These are phyloP conservation scores for Dimocarpus longan DNA, from an alignment of 345 rosid species.

Conservation along the genomic window DNA sequence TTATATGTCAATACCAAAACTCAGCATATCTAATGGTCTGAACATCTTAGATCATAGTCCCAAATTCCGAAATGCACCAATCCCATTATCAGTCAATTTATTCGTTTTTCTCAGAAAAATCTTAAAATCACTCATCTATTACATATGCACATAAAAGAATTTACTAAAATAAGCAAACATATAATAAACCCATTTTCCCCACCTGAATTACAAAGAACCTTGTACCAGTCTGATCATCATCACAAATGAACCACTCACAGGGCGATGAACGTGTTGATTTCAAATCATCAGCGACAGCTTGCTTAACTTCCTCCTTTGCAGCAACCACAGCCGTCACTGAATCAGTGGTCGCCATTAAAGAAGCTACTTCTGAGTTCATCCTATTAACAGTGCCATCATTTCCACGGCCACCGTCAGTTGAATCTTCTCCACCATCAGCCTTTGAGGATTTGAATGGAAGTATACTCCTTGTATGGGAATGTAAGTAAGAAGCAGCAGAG, in stretches of 20 bases:
- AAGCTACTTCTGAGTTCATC: conserved; percentile 54
- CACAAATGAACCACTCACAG: conserved; percentile 97
- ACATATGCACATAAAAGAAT: background rate
- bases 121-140: background rate
- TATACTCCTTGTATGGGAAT: conserved; percentile 62
- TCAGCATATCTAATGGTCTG: background rate
- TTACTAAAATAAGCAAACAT: background rate
- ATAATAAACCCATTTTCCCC: conserved; percentile 7
- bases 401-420: conserved; percentile 18
- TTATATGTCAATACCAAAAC: conserved; percentile 5
- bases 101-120: background rate
- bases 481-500: conserved; percentile 85
- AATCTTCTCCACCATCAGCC: conserved; percentile 28
- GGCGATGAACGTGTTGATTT: conserved; percentile 73
- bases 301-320: conserved; percentile 92
- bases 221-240: conserved; percentile 68
- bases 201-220: conserved; percentile 97
- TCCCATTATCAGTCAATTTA: background rate
- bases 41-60: conserved; percentile 4
- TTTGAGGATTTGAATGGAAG: conserved; percentile 59
- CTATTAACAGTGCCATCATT: conserved; percentile 29
- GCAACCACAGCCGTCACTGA: conserved; percentile 98
- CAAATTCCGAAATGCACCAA: background rate
- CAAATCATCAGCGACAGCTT: conserved; percentile 93
- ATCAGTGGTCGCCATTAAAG: conserved; percentile 87